Evolutionary conservation across 305 asterid species (phyloP).

Genomic region (Fraxinus greggii): DNA sequence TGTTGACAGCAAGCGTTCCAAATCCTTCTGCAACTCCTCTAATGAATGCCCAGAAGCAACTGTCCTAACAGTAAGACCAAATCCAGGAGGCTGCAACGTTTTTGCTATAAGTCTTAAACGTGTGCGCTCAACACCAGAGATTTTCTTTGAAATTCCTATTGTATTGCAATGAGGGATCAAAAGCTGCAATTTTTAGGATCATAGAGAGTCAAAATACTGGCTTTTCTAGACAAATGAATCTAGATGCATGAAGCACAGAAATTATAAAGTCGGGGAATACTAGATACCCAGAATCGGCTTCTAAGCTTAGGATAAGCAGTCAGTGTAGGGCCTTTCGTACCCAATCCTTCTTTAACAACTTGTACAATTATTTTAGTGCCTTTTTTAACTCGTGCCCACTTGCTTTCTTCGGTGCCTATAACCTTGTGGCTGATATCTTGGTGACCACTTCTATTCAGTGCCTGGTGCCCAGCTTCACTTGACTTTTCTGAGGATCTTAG

Average conservation of each 20-base stretch:
- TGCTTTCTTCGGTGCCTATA: slow-evolving; percentile 39
- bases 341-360: slow-evolving; percentile 97
- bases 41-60: slow-evolving; percentile 87
- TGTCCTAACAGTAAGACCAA: slow-evolving; percentile 89
- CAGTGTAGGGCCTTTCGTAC: slow-evolving; percentile 87
- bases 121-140: slow-evolving; percentile 83
- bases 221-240: slow-evolving; percentile 25
- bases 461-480: slow-evolving; percentile 41
- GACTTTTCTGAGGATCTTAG: slow-evolving; percentile 36
- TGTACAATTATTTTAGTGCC: slow-evolving; percentile 93
- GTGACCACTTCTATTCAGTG: slow-evolving; percentile 26
- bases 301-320: slow-evolving; percentile 91
- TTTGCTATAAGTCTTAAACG: slow-evolving; percentile 83
- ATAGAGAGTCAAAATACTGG: slow-evolving; percentile 14
- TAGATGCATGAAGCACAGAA: slow-evolving; percentile 33
- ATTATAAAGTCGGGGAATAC: slow-evolving; percentile 25
- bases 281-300: slow-evolving; percentile 96
- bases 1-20: slow-evolving; percentile 77
- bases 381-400: slow-evolving; percentile 64
- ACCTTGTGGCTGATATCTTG: slow-evolving; percentile 26
- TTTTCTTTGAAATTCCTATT: slow-evolving; percentile 88
- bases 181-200: slow-evolving; percentile 52
- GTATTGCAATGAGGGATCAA: slow-evolving; percentile 59
- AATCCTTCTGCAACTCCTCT: slow-evolving; percentile 85
- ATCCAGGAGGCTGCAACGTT: slow-evolving; percentile 86